These are phyloP conservation scores for Sporisorium scitamineum DNA, from an alignment of 1,284 basidiomycete genomes.

Conservation along the genomic window DNA sequence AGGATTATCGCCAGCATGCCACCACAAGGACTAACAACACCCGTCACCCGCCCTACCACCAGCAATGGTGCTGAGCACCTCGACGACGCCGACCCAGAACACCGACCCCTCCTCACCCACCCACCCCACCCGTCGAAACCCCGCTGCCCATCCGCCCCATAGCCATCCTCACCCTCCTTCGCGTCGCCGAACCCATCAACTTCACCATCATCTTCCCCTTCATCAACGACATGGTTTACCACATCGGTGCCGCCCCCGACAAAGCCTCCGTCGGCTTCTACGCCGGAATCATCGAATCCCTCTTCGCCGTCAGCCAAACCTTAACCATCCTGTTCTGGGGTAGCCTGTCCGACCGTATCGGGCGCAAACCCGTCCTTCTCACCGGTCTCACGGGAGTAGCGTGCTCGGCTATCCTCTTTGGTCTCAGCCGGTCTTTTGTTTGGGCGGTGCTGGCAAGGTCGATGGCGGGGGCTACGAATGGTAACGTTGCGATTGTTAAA, in stretches of 20 bases:
- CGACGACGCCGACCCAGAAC: conserved; percentile 11
- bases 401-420: conserved; percentile 67
- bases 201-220: conserved; percentile 82
- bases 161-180: conserved; percentile 68
- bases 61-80: background rate
- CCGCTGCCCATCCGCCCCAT: conserved; percentile 75
- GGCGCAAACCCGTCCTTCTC: conserved; percentile 70
- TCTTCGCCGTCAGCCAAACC: conserved; percentile 69
- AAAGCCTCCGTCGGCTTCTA: conserved; percentile 70
- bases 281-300: conserved; percentile 74
- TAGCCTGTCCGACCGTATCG: conserved; percentile 67
- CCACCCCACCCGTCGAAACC: conserved; percentile 1
- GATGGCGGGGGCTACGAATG: conserved; percentile 53
- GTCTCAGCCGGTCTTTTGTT: conserved; percentile 61
- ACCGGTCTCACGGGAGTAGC: conserved; percentile 67
- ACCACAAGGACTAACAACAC: conserved; percentile 1
- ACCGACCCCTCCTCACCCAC: conserved; percentile 6
- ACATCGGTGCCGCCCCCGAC: conserved; percentile 10
- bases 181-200: conserved; percentile 73
- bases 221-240: conserved; percentile 73
- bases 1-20: background rate
- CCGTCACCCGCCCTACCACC: background rate
- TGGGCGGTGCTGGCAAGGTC: conserved; percentile 62
- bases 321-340: conserved; percentile 70
- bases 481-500: conserved; percentile 54